phyloP scores from a whole-genome alignment of 805 yeast species.

The Cyberlindnera saturnus region DNA sequence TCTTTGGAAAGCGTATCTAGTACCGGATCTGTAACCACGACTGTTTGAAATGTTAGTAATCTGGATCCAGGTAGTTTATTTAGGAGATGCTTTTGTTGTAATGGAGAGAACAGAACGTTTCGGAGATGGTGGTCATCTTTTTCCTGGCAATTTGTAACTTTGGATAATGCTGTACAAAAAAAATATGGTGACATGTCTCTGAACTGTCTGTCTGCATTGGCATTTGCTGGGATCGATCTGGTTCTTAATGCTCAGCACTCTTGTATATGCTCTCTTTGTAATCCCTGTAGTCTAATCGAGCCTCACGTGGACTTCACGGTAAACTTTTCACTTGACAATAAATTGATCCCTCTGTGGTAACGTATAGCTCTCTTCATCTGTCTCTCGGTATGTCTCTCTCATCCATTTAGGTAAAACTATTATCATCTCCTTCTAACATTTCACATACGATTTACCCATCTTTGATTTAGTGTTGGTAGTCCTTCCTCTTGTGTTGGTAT shows the following conservation, averaged over 20 bases:
- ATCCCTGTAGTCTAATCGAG: too few species aligned
- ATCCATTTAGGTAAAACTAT: background rate
- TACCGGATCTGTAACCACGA: slow-evolving; percentile 99
- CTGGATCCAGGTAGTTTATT: too few species aligned
- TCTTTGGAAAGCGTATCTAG: slow-evolving; percentile 99
- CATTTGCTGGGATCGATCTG: too few species aligned
- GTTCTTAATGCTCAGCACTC: too few species aligned
- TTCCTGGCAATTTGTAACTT: too few species aligned
- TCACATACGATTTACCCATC: slow-evolving; percentile 27
- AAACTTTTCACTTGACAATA: background rate
- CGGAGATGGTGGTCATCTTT: too few species aligned
- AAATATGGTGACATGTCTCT: too few species aligned
- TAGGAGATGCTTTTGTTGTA: too few species aligned
- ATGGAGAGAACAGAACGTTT: too few species aligned
- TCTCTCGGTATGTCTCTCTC: background rate
- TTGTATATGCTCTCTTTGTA: too few species aligned
- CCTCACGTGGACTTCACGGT: background rate
- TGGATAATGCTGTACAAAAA: too few species aligned
- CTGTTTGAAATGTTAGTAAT: slow-evolving; percentile 28
- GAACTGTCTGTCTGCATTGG: background rate
- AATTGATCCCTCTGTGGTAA: background rate
- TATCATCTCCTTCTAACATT: background rate
- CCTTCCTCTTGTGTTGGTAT: slow-evolving; percentile 3
- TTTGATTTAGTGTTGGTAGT: slow-evolving; percentile 15
- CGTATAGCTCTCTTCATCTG: background rate